These are phyloP conservation scores for Xylariaceae sp. DNA, from an alignment of 2,329 filamentous ascomycete genomes.

Conservation along the genomic window DNA sequence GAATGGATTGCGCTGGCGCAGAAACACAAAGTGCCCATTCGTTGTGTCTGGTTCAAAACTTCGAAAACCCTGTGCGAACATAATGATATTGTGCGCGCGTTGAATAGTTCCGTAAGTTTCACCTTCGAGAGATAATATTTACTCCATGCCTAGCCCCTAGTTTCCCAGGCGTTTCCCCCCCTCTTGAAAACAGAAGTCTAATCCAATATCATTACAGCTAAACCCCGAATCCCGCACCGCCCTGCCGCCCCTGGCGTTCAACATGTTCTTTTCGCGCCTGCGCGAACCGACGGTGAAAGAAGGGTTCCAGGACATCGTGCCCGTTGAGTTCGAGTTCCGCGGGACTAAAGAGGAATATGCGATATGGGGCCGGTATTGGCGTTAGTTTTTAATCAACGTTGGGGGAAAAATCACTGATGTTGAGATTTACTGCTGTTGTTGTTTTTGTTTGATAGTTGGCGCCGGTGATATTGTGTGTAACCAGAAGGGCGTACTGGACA, in stretches of 20 bases:
- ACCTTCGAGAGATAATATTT: too few species aligned
- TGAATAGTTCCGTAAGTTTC: conserved; percentile 44
- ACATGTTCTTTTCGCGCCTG: conserved; percentile 66
- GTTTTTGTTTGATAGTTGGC: too few species aligned
- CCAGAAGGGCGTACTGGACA: not conserved
- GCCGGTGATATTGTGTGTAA: too few species aligned
- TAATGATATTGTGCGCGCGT: conserved; percentile 76
- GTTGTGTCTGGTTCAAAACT: conserved; percentile 81
- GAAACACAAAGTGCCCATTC: conserved; percentile 65
- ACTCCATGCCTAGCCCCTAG: not conserved
- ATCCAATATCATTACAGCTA: conserved; percentile 41
- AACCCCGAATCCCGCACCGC: conserved; percentile 76
- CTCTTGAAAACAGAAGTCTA: not conserved
- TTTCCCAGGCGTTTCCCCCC: not conserved
- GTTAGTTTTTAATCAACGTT: not conserved
- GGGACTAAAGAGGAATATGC: conserved; percentile 62
- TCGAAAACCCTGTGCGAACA: conserved; percentile 67
- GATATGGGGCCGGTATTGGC: conserved; percentile 74
- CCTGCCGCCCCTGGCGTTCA: conserved; percentile 77
- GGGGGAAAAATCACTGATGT: too few species aligned
- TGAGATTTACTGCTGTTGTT: too few species aligned
- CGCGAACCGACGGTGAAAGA: conserved; percentile 66
- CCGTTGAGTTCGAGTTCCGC: conserved; percentile 69
- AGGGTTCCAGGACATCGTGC: conserved; percentile 75
- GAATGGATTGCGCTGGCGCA: conserved; percentile 72